phyloP scores from a whole-genome alignment of 176 grass and related monocot genomes.

The Hsuehochloa calcarea region DNA sequence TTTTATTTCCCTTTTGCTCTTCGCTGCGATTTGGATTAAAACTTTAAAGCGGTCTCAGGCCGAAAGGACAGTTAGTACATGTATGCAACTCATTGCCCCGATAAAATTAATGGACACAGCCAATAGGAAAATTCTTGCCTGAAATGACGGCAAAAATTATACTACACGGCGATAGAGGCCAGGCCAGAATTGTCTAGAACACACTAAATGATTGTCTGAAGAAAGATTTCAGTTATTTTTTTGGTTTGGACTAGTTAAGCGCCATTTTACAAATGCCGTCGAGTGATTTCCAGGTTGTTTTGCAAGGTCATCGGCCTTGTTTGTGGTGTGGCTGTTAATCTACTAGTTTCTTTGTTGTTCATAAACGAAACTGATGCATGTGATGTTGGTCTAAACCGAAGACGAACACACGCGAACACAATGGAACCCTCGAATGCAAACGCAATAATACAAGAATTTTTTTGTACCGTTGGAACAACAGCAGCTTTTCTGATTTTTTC shows the following conservation, averaged over 20 bases:
- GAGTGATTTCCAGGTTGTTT: neutral
- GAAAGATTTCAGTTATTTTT: neutral
- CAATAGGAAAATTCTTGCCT: constrained; percentile 16
- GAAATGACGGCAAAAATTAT: constrained; percentile 28
- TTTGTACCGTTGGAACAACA: too few species aligned
- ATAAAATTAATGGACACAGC: neutral
- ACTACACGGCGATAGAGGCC: neutral
- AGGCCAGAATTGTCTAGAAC: neutral
- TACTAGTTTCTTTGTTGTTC: neutral
- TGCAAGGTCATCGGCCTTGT: neutral
- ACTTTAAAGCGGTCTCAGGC: constrained; percentile 22
- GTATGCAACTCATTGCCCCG: neutral
- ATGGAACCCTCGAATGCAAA: too few species aligned
- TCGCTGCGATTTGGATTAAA: neutral
- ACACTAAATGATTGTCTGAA: constrained; percentile 17
- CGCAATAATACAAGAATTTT: too few species aligned
- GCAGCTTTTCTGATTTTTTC: too few species aligned
- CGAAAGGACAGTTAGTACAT: constrained; percentile 36
- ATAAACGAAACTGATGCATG: constrained; percentile 34
- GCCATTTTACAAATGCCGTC: neutral
- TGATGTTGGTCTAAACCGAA: too few species aligned
- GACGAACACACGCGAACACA: too few species aligned
- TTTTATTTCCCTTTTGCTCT: neutral
- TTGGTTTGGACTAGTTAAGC: neutral
- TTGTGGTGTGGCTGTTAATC: neutral